Conservation (phyloP, 1,284 basidiomycete genomes). For the Boletus semigastroideus region DNA sequence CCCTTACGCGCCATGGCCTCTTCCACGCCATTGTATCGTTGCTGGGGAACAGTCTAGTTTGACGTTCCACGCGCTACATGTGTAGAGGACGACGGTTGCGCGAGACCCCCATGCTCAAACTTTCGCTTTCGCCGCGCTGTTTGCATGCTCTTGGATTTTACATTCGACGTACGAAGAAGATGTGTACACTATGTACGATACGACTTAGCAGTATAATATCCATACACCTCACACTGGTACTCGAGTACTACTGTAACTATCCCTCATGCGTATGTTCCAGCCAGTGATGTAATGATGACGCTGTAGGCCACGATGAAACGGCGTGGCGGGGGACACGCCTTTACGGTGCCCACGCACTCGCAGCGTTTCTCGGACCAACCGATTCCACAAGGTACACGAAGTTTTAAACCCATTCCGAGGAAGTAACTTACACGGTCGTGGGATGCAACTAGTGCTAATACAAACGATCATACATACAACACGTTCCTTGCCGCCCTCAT, state of each 20-base stretch:
- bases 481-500: neutral
- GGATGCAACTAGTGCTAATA: conserved; percentile 3
- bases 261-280: neutral
- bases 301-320: conserved; percentile 6
- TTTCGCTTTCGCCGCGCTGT: conserved; percentile 20
- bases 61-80: conserved; percentile 13
- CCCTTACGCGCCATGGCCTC: conserved; percentile 12
- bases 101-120: conserved; percentile 21
- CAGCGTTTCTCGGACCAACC: neutral
- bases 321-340: conserved; percentile 7
- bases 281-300: conserved; percentile 14
- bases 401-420: neutral
- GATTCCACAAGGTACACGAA: neutral
- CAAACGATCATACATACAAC: conserved; percentile 7
- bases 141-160: conserved; percentile 22
- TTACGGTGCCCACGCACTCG: neutral
- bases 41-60: conserved; percentile 7
- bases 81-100: conserved; percentile 17
- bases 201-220: conserved; percentile 28
- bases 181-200: conserved; percentile 34
- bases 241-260: no score
- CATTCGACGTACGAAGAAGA: conserved; percentile 17
- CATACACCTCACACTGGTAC: conserved; percentile 16
- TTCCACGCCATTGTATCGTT: conserved; percentile 12
- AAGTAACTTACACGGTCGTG: conserved; percentile 6